Conservation (phyloP, 2,329 filamentous ascomycete genomes). For the Amphichorda felina region DNA sequence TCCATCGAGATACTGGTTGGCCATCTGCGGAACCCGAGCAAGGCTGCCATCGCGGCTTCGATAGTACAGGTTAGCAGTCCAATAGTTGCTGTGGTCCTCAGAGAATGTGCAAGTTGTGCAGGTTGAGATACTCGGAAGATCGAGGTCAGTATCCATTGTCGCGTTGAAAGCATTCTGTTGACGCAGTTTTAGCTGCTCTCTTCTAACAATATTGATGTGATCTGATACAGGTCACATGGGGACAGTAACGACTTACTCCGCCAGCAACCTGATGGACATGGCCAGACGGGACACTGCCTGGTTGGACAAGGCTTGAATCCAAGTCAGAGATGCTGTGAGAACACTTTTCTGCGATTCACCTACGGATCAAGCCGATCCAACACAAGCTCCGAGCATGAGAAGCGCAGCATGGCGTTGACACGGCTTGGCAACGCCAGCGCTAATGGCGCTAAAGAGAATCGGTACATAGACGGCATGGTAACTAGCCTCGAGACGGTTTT, state of each 20-base stretch:
- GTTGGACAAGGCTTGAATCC: slow-evolving; percentile 2
- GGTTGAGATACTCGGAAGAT: slow-evolving; percentile 17
- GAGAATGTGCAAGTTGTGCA: slow-evolving; percentile 23
- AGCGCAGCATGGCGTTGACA: too few relatives aligned
- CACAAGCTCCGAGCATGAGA: too few relatives aligned
- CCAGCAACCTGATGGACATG: slow-evolving; percentile 45
- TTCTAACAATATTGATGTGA: too few relatives aligned
- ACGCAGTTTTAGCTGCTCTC: too few relatives aligned
- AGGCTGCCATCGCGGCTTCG: slow-evolving; percentile 17
- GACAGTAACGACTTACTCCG: slow-evolving; percentile 7
- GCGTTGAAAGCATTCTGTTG: slow-evolving; percentile 21
- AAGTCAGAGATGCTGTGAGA: too few relatives aligned
- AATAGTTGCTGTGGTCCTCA: slow-evolving; percentile 20
- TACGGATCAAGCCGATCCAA: too few relatives aligned
- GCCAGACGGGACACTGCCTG: slow-evolving; percentile 28
- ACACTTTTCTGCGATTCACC: too few relatives aligned
- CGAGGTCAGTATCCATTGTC: slow-evolving; percentile 14
- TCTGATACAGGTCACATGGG: too few relatives aligned
- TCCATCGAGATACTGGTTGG: slow-evolving; percentile 18
- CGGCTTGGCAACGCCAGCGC: too few relatives aligned
- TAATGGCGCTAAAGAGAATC: too few relatives aligned
- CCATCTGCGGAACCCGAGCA: slow-evolving; percentile 20
- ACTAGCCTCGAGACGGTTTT: too few relatives aligned
- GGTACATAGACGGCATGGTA: too few relatives aligned
- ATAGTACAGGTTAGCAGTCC: slow-evolving; percentile 21